phyloP scores from a whole-genome alignment of 768 basidiomycete species.

The Lactarius tabidus region DNA sequence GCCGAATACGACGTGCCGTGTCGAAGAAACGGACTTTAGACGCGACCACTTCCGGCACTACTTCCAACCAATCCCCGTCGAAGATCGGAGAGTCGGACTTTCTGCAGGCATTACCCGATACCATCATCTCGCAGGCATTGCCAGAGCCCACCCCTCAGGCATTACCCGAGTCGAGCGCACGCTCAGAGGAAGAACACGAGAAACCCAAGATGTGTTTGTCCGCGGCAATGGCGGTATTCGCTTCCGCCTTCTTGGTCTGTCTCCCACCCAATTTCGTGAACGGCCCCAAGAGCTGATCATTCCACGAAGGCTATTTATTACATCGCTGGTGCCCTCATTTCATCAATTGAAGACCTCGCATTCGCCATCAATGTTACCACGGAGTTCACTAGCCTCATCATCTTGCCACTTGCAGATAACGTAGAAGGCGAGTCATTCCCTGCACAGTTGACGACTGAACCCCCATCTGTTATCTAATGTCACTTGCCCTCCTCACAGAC shows the following conservation, averaged over 20 bases:
- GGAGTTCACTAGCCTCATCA: slow-evolving; percentile 82
- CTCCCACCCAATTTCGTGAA: neutral
- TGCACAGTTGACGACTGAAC: neutral
- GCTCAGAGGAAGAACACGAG: slow-evolving; percentile 25
- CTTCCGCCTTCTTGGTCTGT: slow-evolving; percentile 38
- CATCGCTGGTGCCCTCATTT: slow-evolving; percentile 75
- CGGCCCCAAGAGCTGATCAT: neutral
- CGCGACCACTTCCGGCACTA: neutral
- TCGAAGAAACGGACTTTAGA: neutral
- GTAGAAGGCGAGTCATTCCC: slow-evolving; percentile 52
- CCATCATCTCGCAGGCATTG: no score
- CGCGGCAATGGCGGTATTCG: slow-evolving; percentile 35
- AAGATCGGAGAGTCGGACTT: slow-evolving; percentile 14
- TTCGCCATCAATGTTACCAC: slow-evolving; percentile 49
- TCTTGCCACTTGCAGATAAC: slow-evolving; percentile 90
- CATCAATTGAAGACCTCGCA: slow-evolving; percentile 75
- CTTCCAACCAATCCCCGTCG: slow-evolving; percentile 2
- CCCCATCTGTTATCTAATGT: slow-evolving; percentile 2
- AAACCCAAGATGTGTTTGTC: slow-evolving; percentile 35
- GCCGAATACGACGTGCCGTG: neutral
- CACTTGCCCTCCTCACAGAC: slow-evolving; percentile 40
- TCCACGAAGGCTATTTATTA: slow-evolving; percentile 39
- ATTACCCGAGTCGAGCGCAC: neutral
- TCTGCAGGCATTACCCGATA: no score
- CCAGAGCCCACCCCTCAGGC: neutral